Conservation (phyloP, 371 early-diverging fungal species). For the Rhizopus arrhizus region DNA sequence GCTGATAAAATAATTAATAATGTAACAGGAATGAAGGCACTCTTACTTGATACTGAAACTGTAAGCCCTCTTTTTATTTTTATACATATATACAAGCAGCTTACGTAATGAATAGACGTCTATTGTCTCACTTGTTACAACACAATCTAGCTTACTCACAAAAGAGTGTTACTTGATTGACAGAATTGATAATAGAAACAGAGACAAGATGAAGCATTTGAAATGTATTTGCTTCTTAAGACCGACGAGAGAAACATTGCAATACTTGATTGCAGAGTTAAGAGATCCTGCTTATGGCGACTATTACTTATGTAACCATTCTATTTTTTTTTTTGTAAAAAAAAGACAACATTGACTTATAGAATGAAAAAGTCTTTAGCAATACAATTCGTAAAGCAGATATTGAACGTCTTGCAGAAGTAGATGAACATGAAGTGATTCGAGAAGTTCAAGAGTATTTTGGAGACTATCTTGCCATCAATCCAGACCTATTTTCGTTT, state of each 20-base stretch:
- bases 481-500: slow-evolving; percentile 81
- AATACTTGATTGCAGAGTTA: slow-evolving; percentile 85
- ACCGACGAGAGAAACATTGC: slow-evolving; percentile 83
- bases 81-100: background rate
- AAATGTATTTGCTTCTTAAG: slow-evolving; percentile 92
- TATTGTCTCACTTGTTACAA: slow-evolving; percentile 87
- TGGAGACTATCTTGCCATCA: slow-evolving; percentile 89
- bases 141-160: slow-evolving; percentile 87
- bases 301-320: slow-evolving; percentile 81
- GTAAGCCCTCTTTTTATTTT: slow-evolving; percentile 47
- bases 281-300: slow-evolving; percentile 90
- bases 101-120: slow-evolving; percentile 67
- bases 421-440: slow-evolving; percentile 92
- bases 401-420: slow-evolving; percentile 92
- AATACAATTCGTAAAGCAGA: slow-evolving; percentile 87
- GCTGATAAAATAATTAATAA: slow-evolving; percentile 88
- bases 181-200: slow-evolving; percentile 78
- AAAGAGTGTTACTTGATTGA: slow-evolving; percentile 95
- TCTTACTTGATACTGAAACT: slow-evolving; percentile 92
- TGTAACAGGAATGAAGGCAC: slow-evolving; percentile 94
- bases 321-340: slow-evolving; percentile 1
- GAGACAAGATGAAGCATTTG: slow-evolving; percentile 91
- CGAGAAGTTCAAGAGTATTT: slow-evolving; percentile 94
- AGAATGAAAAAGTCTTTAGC: slow-evolving; percentile 70
- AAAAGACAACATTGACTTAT: background rate